Conservation (phyloP, 805 yeast species). For the Lipomyces orientalis region DNA sequence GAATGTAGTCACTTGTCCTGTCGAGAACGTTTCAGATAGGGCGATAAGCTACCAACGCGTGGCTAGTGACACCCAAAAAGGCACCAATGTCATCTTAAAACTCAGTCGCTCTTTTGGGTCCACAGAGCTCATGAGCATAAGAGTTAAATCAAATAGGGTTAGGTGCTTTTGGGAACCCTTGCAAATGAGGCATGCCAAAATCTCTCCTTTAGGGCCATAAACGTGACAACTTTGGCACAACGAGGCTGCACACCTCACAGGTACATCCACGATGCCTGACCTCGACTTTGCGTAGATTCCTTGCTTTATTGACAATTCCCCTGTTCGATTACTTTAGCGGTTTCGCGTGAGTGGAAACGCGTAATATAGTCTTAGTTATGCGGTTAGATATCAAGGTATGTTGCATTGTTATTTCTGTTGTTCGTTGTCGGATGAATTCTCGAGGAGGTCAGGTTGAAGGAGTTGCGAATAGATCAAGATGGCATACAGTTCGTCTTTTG, state of each 20-base stretch:
- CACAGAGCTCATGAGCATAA: neutral
- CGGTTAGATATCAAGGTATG: constrained; percentile 56
- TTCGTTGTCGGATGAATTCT: neutral
- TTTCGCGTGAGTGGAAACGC: neutral
- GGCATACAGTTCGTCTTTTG: neutral
- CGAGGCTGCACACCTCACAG: neutral
- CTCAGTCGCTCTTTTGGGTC: neutral
- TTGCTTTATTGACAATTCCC: neutral
- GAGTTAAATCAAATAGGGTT: too few relatives aligned
- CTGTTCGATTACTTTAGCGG: neutral
- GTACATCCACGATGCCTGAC: too few relatives aligned
- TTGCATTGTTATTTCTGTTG: neutral
- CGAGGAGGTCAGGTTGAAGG: neutral
- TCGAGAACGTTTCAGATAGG: too few relatives aligned
- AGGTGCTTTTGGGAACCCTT: neutral
- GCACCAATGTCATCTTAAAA: neutral
- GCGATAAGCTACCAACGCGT: too few relatives aligned
- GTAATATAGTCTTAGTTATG: constrained; percentile 45
- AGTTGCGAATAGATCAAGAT: neutral
- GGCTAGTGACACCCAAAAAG: neutral
- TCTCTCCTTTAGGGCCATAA: neutral
- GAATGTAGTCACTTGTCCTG: too few relatives aligned
- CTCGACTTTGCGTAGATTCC: too few relatives aligned
- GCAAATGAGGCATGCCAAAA: too few relatives aligned
- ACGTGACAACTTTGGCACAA: neutral